Conservation (phyloP, 495 filamentous ascomycete genomes). For the Aspergillus biplanus region DNA sequence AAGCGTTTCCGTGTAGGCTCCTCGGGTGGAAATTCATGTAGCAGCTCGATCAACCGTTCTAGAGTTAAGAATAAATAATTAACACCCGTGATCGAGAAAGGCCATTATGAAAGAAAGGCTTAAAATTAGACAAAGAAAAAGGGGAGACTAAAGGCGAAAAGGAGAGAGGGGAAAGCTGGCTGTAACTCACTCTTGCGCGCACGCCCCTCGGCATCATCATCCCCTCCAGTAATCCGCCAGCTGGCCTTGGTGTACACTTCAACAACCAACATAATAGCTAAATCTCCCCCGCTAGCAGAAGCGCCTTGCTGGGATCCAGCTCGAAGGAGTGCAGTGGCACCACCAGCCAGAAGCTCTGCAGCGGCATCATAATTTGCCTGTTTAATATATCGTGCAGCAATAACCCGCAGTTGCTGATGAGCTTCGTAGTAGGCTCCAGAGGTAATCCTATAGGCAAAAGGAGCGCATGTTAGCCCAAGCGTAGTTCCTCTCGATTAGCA, state of each 20-base stretch:
- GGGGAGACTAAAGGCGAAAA: not conserved
- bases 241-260: conserved; percentile 87
- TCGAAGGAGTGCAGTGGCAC: conserved; percentile 80
- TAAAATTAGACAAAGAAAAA: too few relatives aligned
- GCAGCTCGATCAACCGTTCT: conserved; percentile 62
- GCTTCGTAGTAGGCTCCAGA: conserved; percentile 97
- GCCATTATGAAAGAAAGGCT: too few relatives aligned
- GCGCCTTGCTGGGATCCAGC: conserved; percentile 76
- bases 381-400: conserved; percentile 91
- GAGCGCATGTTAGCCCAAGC: conserved; percentile 6
- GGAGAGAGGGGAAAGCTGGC: not conserved
- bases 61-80: conserved; percentile 9
- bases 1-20: conserved; percentile 92
- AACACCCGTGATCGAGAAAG: not conserved
- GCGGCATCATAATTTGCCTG: conserved; percentile 79
- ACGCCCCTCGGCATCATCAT: conserved; percentile 45
- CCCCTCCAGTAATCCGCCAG: conserved; percentile 67
- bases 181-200: conserved; percentile 46
- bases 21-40: conserved; percentile 77
- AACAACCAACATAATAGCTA: conserved; percentile 79
- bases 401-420: conserved; percentile 93
- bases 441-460: conserved; percentile 65
- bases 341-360: conserved; percentile 81
- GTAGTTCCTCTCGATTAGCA: not conserved
- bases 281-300: conserved; percentile 83